Conservation (phyloP, 2,329 filamentous ascomycete genomes). For the Zelopaecilomyces penicillatus region DNA sequence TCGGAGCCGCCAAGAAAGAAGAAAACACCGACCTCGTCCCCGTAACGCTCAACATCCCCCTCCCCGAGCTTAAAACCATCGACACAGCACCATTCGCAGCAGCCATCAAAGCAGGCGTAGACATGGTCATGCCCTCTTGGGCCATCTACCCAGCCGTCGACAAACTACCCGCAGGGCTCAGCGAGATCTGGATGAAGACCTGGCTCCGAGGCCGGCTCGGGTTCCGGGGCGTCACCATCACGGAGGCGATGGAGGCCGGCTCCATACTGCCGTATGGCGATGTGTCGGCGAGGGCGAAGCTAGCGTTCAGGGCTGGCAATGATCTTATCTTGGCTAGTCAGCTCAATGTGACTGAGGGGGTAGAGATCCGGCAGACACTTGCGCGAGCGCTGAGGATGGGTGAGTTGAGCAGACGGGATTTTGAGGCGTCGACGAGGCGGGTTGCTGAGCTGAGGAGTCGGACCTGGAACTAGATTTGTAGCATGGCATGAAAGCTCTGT, state of each 20-base stretch:
- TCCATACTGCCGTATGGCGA: slow-evolving; percentile 5
- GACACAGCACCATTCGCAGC: slow-evolving; percentile 6
- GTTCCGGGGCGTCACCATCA: slow-evolving; percentile 5
- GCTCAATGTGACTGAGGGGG: slow-evolving; percentile 8
- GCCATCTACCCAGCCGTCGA: slow-evolving; percentile 1
- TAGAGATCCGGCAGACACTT: slow-evolving; percentile 5
- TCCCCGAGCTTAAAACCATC: slow-evolving; percentile 3
- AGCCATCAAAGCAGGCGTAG: slow-evolving; percentile 9
- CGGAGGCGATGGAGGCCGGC: slow-evolving; percentile 10
- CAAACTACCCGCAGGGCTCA: slow-evolving; percentile 4
- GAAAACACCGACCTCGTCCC: slow-evolving; percentile 7
- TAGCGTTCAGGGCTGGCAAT: slow-evolving; percentile 7
- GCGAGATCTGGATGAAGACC: slow-evolving; percentile 8
- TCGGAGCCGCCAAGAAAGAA: slow-evolving; percentile 8
- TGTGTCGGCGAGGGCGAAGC: slow-evolving; percentile 1
- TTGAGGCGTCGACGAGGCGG: slow-evolving; percentile 5
- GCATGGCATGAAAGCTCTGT: no score
- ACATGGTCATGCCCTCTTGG: slow-evolving; percentile 8
- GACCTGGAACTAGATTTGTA: slow-evolving; percentile 1
- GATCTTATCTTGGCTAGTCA: slow-evolving; percentile 8
- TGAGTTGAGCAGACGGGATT: slow-evolving; percentile 4
- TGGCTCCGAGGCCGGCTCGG: slow-evolving; percentile 4
- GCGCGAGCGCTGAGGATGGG: neutral
- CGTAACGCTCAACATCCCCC: slow-evolving; percentile 8
- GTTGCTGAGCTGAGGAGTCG: slow-evolving; percentile 6